Conservation (phyloP, 1,284 basidiomycete species). For the Naganishia liquefaciens region DNA sequence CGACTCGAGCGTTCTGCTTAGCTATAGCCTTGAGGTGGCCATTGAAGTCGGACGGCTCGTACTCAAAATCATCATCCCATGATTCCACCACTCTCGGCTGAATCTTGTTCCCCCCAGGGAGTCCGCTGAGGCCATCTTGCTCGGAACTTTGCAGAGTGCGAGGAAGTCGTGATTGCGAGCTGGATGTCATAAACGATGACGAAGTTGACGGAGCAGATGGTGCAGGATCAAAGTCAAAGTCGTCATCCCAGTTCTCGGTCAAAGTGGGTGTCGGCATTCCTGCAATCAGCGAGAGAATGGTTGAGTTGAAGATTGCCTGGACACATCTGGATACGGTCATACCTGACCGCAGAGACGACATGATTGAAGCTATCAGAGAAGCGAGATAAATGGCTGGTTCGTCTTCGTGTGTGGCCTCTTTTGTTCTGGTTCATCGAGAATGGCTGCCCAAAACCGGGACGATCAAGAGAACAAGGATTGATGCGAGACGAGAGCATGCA, state of each 20-base stretch:
- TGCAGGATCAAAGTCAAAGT: constrained; percentile 25
- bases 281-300: background rate
- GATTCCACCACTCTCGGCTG: constrained; percentile 13
- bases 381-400: no score
- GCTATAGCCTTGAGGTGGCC: no score
- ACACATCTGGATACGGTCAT: background rate
- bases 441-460: no score
- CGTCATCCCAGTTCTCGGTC: constrained; percentile 32
- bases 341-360: constrained; percentile 4
- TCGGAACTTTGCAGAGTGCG: background rate
- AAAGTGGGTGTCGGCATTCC: constrained; percentile 13
- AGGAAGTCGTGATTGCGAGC: background rate
- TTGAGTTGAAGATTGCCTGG: background rate
- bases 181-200: constrained; percentile 1
- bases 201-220: constrained; percentile 1
- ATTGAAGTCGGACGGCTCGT: constrained; percentile 3
- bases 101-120: background rate
- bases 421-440: background rate
- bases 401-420: no score
- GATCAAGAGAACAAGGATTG: background rate
- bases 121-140: background rate
- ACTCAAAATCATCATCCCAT: constrained; percentile 28
- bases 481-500: background rate
- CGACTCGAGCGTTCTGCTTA: no score
- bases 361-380: background rate